A percentile compares a stretch with the other conserved stretches of the same genome.
Conservation (phyloP, 768 basidiomycete species). For the Jaapia argillacea region DNA sequence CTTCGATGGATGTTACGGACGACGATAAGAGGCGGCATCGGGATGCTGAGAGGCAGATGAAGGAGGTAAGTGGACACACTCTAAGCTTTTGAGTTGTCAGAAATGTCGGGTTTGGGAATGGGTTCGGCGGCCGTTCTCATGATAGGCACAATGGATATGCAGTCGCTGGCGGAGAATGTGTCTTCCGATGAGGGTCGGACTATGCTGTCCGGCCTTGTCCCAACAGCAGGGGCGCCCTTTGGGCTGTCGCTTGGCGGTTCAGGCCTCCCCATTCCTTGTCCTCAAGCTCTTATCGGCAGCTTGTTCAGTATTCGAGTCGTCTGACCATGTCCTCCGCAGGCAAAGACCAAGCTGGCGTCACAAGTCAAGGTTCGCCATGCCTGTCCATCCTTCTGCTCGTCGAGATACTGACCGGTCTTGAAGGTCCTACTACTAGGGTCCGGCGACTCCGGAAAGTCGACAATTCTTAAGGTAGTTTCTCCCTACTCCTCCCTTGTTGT, state of each 20-base stretch:
- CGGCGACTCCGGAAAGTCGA: slow-evolving; percentile 91
- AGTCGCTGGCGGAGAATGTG: neutral
- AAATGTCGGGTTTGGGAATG: too few relatives aligned
- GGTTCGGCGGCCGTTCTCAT: too few relatives aligned
- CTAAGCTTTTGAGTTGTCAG: too few relatives aligned
- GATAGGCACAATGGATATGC: neutral
- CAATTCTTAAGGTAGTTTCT: slow-evolving; percentile 64
- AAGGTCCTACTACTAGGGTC: slow-evolving; percentile 87
- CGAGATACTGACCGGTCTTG: slow-evolving; percentile 1
- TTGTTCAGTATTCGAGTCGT: neutral
- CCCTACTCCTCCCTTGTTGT: neutral
- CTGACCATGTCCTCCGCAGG: slow-evolving; percentile 28
- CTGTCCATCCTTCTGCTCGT: neutral
- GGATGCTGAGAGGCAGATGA: slow-evolving; percentile 70
- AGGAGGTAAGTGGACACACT: slow-evolving; percentile 60
- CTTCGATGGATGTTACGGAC: slow-evolving; percentile 50
- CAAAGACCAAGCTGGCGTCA: slow-evolving; percentile 56
- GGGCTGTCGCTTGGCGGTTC: too few relatives aligned
- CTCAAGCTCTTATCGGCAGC: too few relatives aligned
- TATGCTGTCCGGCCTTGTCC: too few relatives aligned
- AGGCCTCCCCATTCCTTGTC: neutral
- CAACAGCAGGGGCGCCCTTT: too few relatives aligned
- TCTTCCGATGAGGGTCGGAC: too few relatives aligned
- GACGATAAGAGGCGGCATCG: slow-evolving; percentile 55
- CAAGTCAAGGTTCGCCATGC: slow-evolving; percentile 60